Percentiles rank a stretch among this genome's conserved stretches.
Evolutionary conservation across 345 rosid genomes (phyloP).

Genomic region (Hevea brasiliensis): DNA sequence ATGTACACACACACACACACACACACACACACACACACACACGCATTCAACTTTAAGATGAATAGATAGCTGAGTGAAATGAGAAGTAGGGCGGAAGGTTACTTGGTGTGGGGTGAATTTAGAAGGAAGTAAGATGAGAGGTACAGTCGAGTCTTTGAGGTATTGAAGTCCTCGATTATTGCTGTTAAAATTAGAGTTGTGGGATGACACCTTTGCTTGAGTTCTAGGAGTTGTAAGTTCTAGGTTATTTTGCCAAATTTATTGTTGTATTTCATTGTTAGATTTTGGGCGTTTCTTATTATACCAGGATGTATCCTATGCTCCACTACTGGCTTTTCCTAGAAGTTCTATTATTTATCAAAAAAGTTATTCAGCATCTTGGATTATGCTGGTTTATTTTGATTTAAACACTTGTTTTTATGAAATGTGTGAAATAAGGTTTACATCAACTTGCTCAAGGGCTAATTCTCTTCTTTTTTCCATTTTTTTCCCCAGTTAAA

Average conservation of each 20-base stretch:
- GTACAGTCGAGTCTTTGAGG: neutral
- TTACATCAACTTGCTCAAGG: neutral
- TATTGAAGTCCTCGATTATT: neutral
- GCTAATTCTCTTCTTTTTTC: too few species aligned
- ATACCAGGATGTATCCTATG: neutral
- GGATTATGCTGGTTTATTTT: neutral
- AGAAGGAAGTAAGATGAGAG: neutral
- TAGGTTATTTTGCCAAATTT: too few species aligned
- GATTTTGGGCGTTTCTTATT: neutral
- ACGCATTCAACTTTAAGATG: neutral
- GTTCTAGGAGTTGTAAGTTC: too few species aligned
- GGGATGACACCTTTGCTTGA: neutral
- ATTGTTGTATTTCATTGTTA: neutral
- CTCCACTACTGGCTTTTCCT: neutral
- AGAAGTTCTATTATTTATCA: too few species aligned
- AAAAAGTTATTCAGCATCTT: neutral
- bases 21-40: too few species aligned
- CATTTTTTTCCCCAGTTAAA: neutral
- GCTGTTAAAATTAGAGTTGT: neutral
- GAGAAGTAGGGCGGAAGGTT: neutral
- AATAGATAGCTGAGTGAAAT: neutral
- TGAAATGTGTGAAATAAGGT: neutral
- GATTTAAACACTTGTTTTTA: neutral
- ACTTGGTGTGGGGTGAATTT: neutral
- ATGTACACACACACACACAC: too few species aligned